A percentile compares a stretch with the other conserved stretches of the same genome.
Conservation (phyloP, 208 protist species). For the Crithidia bombi region DNA sequence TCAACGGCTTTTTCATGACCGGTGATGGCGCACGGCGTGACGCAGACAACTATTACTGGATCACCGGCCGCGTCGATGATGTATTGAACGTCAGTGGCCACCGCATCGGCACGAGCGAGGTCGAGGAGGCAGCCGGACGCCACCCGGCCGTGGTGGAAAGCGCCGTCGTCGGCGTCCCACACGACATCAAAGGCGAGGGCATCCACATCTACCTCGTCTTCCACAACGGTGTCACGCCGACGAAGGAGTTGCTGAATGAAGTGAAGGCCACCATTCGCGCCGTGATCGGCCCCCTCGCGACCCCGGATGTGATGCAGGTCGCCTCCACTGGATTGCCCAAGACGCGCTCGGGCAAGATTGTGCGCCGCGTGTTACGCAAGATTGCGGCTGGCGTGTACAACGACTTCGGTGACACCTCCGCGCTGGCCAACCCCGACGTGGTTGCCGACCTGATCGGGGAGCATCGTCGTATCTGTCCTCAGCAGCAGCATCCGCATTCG, state of each 20-base stretch:
- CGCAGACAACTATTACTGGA: slow-evolving; percentile 97
- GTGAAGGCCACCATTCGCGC: slow-evolving; percentile 86
- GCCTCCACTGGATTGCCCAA: slow-evolving; percentile 94
- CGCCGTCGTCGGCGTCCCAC: slow-evolving; percentile 95
- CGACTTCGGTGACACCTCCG: slow-evolving; percentile 93
- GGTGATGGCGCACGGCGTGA: slow-evolving; percentile 96
- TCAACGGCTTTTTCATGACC: slow-evolving; percentile 96
- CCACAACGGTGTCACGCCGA: slow-evolving; percentile 69
- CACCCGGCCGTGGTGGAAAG: slow-evolving; percentile 92
- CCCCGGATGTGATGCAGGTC: slow-evolving; percentile 90
- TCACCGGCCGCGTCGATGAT: slow-evolving; percentile 97
- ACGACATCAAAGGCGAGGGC: slow-evolving; percentile 95
- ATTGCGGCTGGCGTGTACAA: slow-evolving; percentile 86
- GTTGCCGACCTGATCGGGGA: slow-evolving; percentile 46
- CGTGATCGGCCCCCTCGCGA: slow-evolving; percentile 96
- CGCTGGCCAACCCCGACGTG: slow-evolving; percentile 91
- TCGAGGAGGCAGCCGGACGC: slow-evolving; percentile 93
- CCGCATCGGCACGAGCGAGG: slow-evolving; percentile 96
- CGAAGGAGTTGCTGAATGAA: slow-evolving; percentile 57
- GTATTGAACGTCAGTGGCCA: slow-evolving; percentile 98
- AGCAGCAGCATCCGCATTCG: background rate
- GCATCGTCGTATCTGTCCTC: slow-evolving; percentile 17
- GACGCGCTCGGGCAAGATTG: slow-evolving; percentile 98
- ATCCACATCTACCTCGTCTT: slow-evolving; percentile 95
- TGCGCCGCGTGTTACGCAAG: slow-evolving; percentile 98